Evolutionary conservation across 306 rosid species (phyloP).

Genomic region (Mimosa bimucronata): DNA sequence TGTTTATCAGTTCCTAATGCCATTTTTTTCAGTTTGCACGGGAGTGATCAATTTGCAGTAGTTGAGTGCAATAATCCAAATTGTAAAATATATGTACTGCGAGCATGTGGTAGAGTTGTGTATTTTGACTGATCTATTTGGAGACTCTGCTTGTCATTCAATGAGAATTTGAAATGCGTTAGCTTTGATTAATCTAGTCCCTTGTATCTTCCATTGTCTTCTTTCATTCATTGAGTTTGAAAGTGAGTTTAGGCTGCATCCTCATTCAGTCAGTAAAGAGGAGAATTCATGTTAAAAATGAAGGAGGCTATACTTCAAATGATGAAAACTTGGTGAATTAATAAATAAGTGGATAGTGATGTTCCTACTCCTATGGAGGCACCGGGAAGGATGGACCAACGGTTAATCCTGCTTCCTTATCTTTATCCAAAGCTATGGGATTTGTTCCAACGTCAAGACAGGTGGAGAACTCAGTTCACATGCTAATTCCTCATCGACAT

Average conservation of each 20-base stretch:
- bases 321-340: too few species aligned
- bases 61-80: slow-evolving; percentile 26
- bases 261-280: too few species aligned
- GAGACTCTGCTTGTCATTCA: slow-evolving; percentile 5
- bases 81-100: slow-evolving; percentile 32
- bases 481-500: not conserved
- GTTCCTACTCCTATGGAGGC: too few species aligned
- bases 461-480: not conserved
- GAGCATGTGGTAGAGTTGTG: slow-evolving; percentile 5
- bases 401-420: not conserved
- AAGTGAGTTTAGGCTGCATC: not conserved
- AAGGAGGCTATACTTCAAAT: too few species aligned
- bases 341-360: too few species aligned
- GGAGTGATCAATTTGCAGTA: slow-evolving; percentile 5
- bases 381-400: not conserved
- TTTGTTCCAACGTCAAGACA: not conserved
- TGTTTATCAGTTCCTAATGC: not conserved
- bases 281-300: too few species aligned
- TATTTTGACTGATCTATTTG: slow-evolving; percentile 25
- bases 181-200: slow-evolving; percentile 5
- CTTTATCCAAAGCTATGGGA: not conserved
- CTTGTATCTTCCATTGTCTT: not conserved
- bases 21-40: slow-evolving; percentile 14
- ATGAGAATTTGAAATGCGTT: slow-evolving; percentile 1
- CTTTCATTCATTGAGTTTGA: not conserved